These are phyloP conservation scores for Tylopilus orsonianus DNA, from an alignment of 1,284 basidiomycete genomes.

Conservation along the genomic window DNA sequence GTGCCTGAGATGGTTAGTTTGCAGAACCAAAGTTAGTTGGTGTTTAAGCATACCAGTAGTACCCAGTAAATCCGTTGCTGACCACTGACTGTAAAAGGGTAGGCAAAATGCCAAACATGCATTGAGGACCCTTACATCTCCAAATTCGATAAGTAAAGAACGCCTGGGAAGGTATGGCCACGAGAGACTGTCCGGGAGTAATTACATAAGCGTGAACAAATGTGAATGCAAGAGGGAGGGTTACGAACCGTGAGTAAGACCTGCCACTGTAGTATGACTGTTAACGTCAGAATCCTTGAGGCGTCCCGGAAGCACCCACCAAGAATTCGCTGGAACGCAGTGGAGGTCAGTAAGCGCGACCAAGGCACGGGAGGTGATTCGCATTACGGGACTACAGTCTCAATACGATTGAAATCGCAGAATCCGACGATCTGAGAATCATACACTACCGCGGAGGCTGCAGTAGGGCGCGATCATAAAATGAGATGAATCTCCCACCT, in stretches of 20 bases:
- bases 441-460: background rate
- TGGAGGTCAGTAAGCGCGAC: background rate
- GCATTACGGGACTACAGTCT: constrained; percentile 3
- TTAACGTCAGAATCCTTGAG: background rate
- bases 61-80: constrained; percentile 2
- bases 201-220: too few species aligned
- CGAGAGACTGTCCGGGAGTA: background rate
- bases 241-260: constrained; percentile 1
- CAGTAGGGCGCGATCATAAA: background rate
- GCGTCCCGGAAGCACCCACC: background rate
- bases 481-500: background rate
- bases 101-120: background rate
- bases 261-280: background rate
- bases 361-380: background rate
- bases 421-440: background rate
- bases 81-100: background rate
- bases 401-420: background rate
- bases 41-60: background rate
- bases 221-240: too few species aligned
- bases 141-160: constrained; percentile 11
- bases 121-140: constrained; percentile 5
- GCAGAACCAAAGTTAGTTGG: background rate
- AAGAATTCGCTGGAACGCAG: constrained; percentile 4
- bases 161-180: background rate
- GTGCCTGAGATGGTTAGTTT: background rate